These are phyloP conservation scores for Pouteria glomerata DNA, from an alignment of 148 eudicot species.

Conservation along the genomic window DNA sequence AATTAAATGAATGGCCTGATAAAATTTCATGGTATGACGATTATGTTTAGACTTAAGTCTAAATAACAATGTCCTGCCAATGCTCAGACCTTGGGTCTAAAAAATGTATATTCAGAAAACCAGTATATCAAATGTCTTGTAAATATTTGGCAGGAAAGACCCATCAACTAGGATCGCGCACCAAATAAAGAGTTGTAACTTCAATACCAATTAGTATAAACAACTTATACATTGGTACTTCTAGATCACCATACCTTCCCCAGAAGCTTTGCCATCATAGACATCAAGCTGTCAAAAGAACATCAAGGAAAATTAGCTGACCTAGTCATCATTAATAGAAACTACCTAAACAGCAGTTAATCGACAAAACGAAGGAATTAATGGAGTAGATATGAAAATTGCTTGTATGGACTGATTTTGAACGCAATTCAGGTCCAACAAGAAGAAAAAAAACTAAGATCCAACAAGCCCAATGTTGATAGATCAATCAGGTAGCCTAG, in stretches of 20 bases:
- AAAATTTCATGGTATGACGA: neutral
- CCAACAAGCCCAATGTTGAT: neutral
- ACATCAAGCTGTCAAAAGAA: slow-evolving; percentile 71
- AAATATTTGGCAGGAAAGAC: too few relatives aligned
- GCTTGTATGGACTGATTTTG: neutral
- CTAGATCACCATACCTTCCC: slow-evolving; percentile 48
- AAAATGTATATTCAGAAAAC: too few relatives aligned
- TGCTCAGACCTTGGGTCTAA: too few relatives aligned
- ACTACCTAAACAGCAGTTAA: neutral
- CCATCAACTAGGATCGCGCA: too few relatives aligned
- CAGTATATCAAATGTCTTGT: too few relatives aligned
- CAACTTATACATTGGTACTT: neutral
- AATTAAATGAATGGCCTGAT: neutral
- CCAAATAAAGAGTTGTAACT: too few relatives aligned
- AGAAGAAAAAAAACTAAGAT: neutral
- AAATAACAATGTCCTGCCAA: too few relatives aligned
- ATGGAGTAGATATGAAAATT: neutral
- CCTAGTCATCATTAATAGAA: neutral
- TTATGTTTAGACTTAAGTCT: neutral
- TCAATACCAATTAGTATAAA: neutral
- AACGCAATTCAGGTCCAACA: neutral
- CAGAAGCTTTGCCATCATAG: slow-evolving; percentile 78
- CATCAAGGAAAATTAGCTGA: slow-evolving; percentile 4
- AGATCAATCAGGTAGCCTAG: neutral
- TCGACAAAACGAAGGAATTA: neutral